Conservation (phyloP, 305 asterid species). For the Caryopteris hybrid region DNA sequence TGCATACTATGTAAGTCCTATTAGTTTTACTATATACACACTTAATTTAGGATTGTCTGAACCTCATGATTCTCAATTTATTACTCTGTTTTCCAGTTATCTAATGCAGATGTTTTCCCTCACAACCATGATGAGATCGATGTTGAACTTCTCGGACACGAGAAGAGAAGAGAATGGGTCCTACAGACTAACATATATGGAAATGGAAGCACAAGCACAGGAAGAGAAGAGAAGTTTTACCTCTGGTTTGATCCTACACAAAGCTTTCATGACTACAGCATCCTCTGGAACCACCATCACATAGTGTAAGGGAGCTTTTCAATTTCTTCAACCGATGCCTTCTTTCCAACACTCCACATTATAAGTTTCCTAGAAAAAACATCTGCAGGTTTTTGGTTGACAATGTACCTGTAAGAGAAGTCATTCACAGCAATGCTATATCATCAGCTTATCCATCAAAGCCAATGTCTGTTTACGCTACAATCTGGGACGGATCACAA, state of each 20-base stretch:
- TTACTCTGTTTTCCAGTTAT: constrained; percentile 40
- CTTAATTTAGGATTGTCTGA: too few species aligned
- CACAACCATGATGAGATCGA: constrained; percentile 83
- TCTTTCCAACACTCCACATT: background rate
- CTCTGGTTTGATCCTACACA: constrained; percentile 88
- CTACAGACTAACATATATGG: constrained; percentile 89
- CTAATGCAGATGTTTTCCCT: constrained; percentile 66
- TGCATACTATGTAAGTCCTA: constrained; percentile 71
- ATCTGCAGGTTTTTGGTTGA: constrained; percentile 64
- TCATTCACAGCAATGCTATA: constrained; percentile 47
- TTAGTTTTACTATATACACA: too few species aligned
- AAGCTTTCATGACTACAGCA: constrained; percentile 62
- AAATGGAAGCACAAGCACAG: constrained; percentile 76
- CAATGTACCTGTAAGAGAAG: constrained; percentile 69
- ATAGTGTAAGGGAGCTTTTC: constrained; percentile 57
- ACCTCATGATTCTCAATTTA: background rate
- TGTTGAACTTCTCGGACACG: constrained; percentile 75
- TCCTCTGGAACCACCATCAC: constrained; percentile 78
- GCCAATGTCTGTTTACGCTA: constrained; percentile 62
- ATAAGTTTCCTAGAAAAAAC: background rate
- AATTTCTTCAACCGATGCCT: background rate
- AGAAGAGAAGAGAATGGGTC: constrained; percentile 74
- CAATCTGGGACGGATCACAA: constrained; percentile 83
- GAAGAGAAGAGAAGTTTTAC: constrained; percentile 86
- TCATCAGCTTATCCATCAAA: constrained; percentile 67